These are phyloP conservation scores for Xylaria sp. DNA, from an alignment of 2,329 filamentous ascomycete genomes.

Conservation along the genomic window DNA sequence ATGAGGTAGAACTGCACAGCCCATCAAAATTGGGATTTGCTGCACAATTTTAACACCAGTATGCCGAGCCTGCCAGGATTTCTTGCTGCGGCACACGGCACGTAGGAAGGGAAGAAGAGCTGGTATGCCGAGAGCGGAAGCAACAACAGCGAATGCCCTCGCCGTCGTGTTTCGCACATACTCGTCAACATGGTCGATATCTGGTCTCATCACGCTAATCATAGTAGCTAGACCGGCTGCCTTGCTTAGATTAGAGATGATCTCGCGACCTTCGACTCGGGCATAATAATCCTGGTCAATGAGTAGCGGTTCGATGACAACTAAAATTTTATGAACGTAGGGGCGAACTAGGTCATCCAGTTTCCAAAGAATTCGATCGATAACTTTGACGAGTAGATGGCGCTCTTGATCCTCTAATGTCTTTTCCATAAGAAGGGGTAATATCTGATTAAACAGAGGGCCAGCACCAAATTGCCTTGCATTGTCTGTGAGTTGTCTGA, in stretches of 20 bases:
- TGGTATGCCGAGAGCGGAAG: constrained; percentile 94
- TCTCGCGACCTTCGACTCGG: constrained; percentile 96
- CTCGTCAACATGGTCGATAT: constrained; percentile 98
- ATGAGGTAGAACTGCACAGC: constrained; percentile 93
- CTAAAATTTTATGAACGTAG: constrained; percentile 97
- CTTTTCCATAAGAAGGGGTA: constrained; percentile 97
- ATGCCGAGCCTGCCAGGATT: constrained; percentile 97
- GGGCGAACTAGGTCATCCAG: constrained; percentile 95
- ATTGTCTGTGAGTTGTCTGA: constrained; percentile 97
- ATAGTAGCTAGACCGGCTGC: constrained; percentile 96
- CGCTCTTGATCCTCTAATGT: constrained; percentile 97
- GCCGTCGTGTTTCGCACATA: constrained; percentile 99
- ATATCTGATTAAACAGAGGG: constrained; percentile 94
- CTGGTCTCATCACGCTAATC: constrained; percentile 99
- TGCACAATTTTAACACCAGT: constrained; percentile 99
- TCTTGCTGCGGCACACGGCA: constrained; percentile 96
- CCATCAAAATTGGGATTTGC: constrained; percentile 98
- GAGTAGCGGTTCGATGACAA: constrained; percentile 98
- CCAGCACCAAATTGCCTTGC: constrained; percentile 95
- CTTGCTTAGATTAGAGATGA: constrained; percentile 97
- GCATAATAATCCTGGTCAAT: constrained; percentile 99
- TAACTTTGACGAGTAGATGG: constrained; percentile 97
- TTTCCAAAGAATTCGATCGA: constrained; percentile 98
- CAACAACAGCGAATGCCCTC: constrained; percentile 95
- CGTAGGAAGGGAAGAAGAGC: constrained; percentile 93